Percentiles rank a stretch among this genome's conserved stretches.
Evolutionary conservation across 1,284 basidiomycete genomes (phyloP).

Genomic region (Entoloma clypeatum): DNA sequence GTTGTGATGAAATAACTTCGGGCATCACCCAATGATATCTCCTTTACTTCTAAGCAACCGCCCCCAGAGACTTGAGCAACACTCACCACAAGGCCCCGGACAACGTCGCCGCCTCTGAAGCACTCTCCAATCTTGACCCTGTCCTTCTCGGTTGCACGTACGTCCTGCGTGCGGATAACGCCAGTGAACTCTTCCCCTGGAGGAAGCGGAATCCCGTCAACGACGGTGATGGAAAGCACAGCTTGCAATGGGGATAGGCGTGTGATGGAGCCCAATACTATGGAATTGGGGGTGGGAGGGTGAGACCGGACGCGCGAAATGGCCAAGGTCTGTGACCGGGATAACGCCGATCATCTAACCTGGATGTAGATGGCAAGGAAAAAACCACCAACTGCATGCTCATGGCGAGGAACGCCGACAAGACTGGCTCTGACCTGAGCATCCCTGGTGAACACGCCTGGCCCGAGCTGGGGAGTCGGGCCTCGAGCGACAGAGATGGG

Average conservation of each 20-base stretch:
- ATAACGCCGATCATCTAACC: constrained; percentile 24
- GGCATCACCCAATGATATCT: constrained; percentile 93
- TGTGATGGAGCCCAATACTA: constrained; percentile 79
- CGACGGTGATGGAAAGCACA: constrained; percentile 81
- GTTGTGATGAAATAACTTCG: constrained; percentile 94
- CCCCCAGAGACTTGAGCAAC: neutral
- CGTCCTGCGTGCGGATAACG: constrained; percentile 88
- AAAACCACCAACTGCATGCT: constrained; percentile 62
- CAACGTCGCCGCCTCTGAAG: constrained; percentile 94
- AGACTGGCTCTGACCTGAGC: constrained; percentile 70
- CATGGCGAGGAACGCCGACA: constrained; percentile 59
- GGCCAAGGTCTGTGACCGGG: constrained; percentile 45
- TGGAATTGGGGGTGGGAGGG: constrained; percentile 66
- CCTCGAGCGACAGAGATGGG: constrained; percentile 61
- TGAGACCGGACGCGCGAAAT: constrained; percentile 61
- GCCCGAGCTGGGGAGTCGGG: constrained; percentile 58
- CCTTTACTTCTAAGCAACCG: constrained; percentile 7
- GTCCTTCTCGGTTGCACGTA: constrained; percentile 90
- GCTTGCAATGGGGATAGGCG: constrained; percentile 89
- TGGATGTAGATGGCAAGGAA: constrained; percentile 14
- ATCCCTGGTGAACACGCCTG: constrained; percentile 67
- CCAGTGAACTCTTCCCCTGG: constrained; percentile 92
- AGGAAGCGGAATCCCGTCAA: constrained; percentile 87
- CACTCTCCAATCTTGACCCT: constrained; percentile 92
- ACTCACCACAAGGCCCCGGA: constrained; percentile 88